Conservation (phyloP, 257 asterid genomes). For the Nicotiana attenuata region DNA sequence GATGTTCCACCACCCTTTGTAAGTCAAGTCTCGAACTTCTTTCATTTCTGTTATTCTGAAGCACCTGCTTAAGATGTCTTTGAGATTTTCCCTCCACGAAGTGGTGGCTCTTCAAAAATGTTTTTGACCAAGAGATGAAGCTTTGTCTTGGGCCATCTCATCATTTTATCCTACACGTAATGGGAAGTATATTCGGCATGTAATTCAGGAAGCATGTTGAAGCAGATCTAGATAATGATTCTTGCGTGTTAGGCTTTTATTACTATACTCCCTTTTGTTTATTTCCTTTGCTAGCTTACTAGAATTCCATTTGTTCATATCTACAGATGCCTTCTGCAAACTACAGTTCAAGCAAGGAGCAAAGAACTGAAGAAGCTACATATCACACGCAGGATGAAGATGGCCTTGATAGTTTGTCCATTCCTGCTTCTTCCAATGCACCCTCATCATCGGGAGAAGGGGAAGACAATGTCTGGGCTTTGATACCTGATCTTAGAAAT, state of each 20-base stretch:
- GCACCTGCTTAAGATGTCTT: neutral
- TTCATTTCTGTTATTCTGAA: neutral
- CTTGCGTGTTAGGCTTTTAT: constrained; percentile 3
- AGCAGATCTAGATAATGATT: neutral
- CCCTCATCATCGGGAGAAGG: constrained; percentile 47
- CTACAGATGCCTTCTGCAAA: constrained; percentile 39
- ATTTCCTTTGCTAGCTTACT: neutral
- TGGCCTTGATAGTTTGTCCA: constrained; percentile 36
- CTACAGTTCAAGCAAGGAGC: constrained; percentile 47
- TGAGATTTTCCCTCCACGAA: neutral
- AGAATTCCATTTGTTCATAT: neutral
- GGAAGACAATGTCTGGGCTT: constrained; percentile 75
- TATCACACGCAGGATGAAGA: constrained; percentile 38
- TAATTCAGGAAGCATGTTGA: neutral
- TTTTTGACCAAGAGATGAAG: neutral
- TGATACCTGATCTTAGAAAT: constrained; percentile 73
- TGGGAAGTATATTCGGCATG: neutral
- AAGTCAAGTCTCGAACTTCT: constrained; percentile 26
- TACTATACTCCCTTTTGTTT: neutral
- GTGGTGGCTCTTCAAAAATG: neutral
- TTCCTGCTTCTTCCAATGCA: constrained; percentile 44
- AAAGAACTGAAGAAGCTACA: constrained; percentile 37
- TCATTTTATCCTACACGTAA: neutral
- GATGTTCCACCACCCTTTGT: constrained; percentile 86
- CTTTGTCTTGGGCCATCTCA: neutral